phyloP scores from a whole-genome alignment of 225 moss, liverwort and hornwort genomes.

The Rhytidiadelphus loreus region DNA sequence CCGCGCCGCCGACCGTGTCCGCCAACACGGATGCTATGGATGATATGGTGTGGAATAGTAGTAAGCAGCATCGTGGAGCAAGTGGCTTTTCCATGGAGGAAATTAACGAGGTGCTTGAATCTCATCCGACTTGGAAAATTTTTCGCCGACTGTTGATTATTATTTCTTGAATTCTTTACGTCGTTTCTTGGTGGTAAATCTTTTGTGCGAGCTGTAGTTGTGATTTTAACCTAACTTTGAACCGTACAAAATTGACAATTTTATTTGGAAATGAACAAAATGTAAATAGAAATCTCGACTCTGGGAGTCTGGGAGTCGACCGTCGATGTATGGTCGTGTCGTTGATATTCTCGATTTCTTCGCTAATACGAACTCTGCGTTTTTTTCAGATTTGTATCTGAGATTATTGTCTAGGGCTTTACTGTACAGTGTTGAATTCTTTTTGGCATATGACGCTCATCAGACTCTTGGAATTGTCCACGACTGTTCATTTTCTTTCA shows the following conservation, averaged over 20 bases:
- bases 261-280: neutral
- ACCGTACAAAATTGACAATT: neutral
- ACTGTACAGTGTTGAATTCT: neutral
- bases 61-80: slow-evolving; percentile 27
- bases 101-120: slow-evolving; percentile 59
- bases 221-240: slow-evolving; percentile 18
- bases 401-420: neutral
- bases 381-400: neutral
- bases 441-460: neutral
- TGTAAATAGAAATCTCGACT: neutral
- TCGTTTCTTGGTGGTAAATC: neutral
- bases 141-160: neutral
- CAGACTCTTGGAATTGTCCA: neutral
- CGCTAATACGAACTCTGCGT: neutral
- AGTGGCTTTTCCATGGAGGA: slow-evolving; percentile 53
- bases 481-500: neutral
- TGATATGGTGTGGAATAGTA: slow-evolving; percentile 39
- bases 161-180: neutral
- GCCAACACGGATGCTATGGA: slow-evolving; percentile 34
- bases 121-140: neutral
- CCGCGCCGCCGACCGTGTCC: slow-evolving; percentile 12
- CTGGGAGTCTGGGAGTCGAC: neutral
- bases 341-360: neutral
- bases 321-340: neutral
- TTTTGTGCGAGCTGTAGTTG: neutral